Percentiles rank a stretch among this genome's conserved stretches.
phyloP scores from a whole-genome alignment of 805 yeast genomes.

The Saturnispora dispora region DNA sequence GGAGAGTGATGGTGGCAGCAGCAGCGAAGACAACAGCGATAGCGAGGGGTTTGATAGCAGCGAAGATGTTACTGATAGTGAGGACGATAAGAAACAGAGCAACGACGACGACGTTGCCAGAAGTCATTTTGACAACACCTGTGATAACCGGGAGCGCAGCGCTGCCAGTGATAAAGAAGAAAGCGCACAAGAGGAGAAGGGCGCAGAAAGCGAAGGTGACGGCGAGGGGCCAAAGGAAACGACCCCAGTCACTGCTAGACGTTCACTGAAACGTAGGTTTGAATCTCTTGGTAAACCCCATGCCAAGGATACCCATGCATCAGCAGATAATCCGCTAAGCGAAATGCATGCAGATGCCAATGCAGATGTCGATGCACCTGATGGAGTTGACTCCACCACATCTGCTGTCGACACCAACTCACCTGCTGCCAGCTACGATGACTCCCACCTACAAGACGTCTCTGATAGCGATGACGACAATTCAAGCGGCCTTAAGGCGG shows the following conservation, averaged over 20 bases:
- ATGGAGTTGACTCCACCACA: not conserved
- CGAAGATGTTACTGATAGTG: conserved; percentile 2
- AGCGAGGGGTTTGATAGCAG: conserved; percentile 10
- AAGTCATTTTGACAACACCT: not conserved
- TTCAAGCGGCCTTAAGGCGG: conserved; percentile 16
- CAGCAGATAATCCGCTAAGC: not conserved
- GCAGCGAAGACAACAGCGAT: conserved; percentile 10
- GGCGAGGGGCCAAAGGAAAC: not conserved
- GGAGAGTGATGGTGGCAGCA: conserved; percentile 24
- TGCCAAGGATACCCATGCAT: not conserved
- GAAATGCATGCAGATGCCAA: not conserved
- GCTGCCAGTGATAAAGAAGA: not conserved
- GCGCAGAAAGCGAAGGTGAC: not conserved
- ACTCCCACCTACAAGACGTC: conserved; percentile 9
- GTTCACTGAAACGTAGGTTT: not conserved
- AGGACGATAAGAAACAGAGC: not conserved
- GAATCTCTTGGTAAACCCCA: not conserved
- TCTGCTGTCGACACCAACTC: not conserved
- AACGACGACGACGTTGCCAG: not conserved
- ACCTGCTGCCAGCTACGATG: not conserved
- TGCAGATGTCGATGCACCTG: not conserved
- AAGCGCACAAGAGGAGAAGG: not conserved
- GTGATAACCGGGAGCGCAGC: too few relatives aligned
- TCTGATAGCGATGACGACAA: conserved; percentile 5
- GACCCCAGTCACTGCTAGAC: not conserved